Evolutionary conservation across 495 filamentous ascomycete species (phyloP), one percentile per base, ranked within the genome.

Genomic region (Aspergillus bridgeri): DNA sequence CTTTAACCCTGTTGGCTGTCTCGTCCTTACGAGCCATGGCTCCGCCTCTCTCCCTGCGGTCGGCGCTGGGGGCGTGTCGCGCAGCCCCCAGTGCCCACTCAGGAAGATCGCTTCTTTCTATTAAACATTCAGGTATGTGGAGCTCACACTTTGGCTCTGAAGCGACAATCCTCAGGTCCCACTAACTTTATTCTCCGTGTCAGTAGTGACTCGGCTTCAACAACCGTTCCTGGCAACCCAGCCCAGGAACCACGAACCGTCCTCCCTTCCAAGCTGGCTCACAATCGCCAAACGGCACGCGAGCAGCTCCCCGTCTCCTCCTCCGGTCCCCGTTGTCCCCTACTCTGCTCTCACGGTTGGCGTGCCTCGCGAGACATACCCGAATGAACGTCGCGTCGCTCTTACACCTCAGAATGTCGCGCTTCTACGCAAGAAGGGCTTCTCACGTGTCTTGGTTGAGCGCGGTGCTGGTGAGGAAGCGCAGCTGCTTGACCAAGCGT

Each of bases 381-480:
- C 81, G 11, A 81, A 86, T 55, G 89, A 93, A 72, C 84, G 85
- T 21, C 88, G 89, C 23, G 89, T 93, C 19, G 89, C 89, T 17
- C 78, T 93, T 27, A 91, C 88, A 1, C 89, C 89, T 6, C 85
- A 88, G 59, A 93, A 92, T 77, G 88, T 89, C 19, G 79, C 83
- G 2, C 71, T 91, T 22, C 71, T 93, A 3, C 79, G 88, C 57
- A 91, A 92, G 73, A 93, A 92, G 66, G 89, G 89, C 38, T 90
- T 89, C 66, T 75, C 77, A 38, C 83, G 83, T 44, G 83, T 93
- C 11, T 67, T 93, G 5, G 80, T 93, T 15, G 87, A 93, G 65
- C 82, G 81, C 19, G 88, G 86, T 15, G 89, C 89, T 13, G 89
- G 89, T n/a, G 76, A 81, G 45, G 77, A 83, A 56, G 88, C 89